These are phyloP conservation scores for Priceomyces castillae DNA, from an alignment of 805 yeast genomes.

Conservation along the genomic window DNA sequence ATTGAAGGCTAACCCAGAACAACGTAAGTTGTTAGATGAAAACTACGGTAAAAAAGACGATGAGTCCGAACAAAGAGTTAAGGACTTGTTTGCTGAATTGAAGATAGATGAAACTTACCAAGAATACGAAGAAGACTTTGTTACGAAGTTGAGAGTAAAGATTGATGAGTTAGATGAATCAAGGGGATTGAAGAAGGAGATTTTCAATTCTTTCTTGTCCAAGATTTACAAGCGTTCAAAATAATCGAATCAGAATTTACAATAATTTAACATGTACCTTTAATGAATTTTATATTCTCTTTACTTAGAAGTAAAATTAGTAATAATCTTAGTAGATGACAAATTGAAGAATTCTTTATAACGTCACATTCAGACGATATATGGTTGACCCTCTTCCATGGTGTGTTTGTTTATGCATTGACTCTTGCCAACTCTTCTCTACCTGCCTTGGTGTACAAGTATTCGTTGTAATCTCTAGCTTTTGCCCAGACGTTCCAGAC, in stretches of 20 bases:
- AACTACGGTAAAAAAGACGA: slow-evolving; percentile 88
- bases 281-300: neutral
- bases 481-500: slow-evolving; percentile 85
- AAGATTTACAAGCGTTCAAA: slow-evolving; percentile 94
- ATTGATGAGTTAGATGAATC: slow-evolving; percentile 81
- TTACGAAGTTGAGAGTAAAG: slow-evolving; percentile 56
- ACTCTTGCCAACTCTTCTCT: slow-evolving; percentile 85
- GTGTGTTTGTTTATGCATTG: slow-evolving; percentile 28
- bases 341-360: neutral
- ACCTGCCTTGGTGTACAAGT: slow-evolving; percentile 96
- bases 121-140: slow-evolving; percentile 80
- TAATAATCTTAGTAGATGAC: neutral
- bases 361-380: neutral
- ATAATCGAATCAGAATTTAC: slow-evolving; percentile 30
- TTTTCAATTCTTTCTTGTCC: slow-evolving; percentile 77
- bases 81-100: slow-evolving; percentile 70
- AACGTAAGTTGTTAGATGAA: slow-evolving; percentile 75
- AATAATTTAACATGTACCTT: neutral
- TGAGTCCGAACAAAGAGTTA: slow-evolving; percentile 63
- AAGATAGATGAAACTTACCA: slow-evolving; percentile 67
- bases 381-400: neutral
- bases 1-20: slow-evolving; percentile 71
- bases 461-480: slow-evolving; percentile 89
- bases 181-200: slow-evolving; percentile 88
- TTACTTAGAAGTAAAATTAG: neutral